These are phyloP conservation scores for Elsinoe arachidis DNA, from an alignment of 2,329 filamentous ascomycete species.

Conservation along the genomic window DNA sequence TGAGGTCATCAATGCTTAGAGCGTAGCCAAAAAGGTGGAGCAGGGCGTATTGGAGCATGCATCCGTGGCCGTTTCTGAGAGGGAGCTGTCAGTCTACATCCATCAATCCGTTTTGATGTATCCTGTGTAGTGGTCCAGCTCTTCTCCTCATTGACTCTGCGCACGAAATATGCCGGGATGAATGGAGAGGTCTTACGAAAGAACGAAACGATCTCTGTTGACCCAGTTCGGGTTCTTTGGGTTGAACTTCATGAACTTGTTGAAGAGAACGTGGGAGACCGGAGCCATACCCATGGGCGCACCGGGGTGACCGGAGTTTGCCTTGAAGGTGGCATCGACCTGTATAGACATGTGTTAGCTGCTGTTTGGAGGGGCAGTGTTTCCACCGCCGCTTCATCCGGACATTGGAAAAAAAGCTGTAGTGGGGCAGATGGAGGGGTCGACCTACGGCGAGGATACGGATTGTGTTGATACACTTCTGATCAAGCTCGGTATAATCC, in stretches of 20 bases:
- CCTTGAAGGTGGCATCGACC: slow-evolving; percentile 94
- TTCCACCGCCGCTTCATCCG: neutral
- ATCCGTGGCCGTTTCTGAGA: slow-evolving; percentile 87
- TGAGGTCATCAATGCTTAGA: slow-evolving; percentile 81
- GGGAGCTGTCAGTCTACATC: slow-evolving; percentile 10
- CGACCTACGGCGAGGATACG: slow-evolving; percentile 78
- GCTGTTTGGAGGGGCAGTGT: neutral
- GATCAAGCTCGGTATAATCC: slow-evolving; percentile 80
- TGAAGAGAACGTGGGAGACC: slow-evolving; percentile 91
- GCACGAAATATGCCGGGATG: neutral
- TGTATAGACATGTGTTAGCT: slow-evolving; percentile 33
- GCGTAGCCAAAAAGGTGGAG: slow-evolving; percentile 93
- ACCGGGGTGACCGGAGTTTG: slow-evolving; percentile 97
- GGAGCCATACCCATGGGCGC: slow-evolving; percentile 97
- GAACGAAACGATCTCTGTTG: slow-evolving; percentile 96
- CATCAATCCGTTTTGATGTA: neutral
- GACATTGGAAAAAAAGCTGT: slow-evolving; percentile 17
- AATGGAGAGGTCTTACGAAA: slow-evolving; percentile 62
- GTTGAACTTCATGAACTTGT: slow-evolving; percentile 99
- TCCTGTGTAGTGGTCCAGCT: neutral
- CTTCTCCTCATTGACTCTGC: slow-evolving; percentile 1
- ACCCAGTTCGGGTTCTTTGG: slow-evolving; percentile 96
- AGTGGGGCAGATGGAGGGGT: slow-evolving; percentile 19
- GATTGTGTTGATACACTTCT: slow-evolving; percentile 96
- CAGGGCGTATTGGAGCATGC: slow-evolving; percentile 98